A percentile compares a stretch with the other conserved stretches of the same genome.
phyloP scores from a whole-genome alignment of 306 rosid genomes.

The Vicia sativa region DNA sequence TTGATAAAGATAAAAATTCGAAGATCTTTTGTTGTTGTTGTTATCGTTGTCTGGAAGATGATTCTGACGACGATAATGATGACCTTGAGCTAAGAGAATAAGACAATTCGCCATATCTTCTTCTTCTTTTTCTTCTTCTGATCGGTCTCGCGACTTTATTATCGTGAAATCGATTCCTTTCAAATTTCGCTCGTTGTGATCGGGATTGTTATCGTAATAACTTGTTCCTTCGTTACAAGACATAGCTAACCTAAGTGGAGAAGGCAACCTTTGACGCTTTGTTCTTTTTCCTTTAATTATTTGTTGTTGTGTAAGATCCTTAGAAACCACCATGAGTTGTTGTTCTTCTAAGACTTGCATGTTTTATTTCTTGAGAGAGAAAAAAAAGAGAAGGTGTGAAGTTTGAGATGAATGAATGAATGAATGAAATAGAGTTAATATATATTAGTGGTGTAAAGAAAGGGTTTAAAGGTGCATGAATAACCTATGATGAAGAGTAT shows the following conservation, averaged over 20 bases:
- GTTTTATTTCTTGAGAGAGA: not conserved
- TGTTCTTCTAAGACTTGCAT: constrained; percentile 48
- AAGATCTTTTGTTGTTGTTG: not conserved
- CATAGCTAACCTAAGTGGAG: constrained; percentile 47
- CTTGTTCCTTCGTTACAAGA: constrained; percentile 36
- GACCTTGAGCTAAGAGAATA: constrained; percentile 76
- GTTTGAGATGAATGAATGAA: constrained; percentile 13
- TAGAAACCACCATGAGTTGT: constrained; percentile 12
- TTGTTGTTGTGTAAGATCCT: constrained; percentile 44
- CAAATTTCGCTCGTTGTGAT: not conserved
- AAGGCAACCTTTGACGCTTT: constrained; percentile 61
- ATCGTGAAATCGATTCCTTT: constrained; percentile 17
- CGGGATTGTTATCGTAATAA: not conserved
- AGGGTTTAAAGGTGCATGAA: constrained; percentile 32
- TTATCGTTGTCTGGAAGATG: not conserved
- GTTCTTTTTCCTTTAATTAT: constrained; percentile 71
- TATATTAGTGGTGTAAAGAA: constrained; percentile 41
- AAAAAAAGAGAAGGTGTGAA: not conserved
- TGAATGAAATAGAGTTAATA: constrained; percentile 37
- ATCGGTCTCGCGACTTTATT: constrained; percentile 27
- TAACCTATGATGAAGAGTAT: constrained; percentile 4
- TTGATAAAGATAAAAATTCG: constrained; percentile 41
- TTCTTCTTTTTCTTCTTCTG: constrained; percentile 44
- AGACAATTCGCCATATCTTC: constrained; percentile 83
- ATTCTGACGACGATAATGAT: not conserved